Percentiles rank a stretch among this genome's conserved stretches.
phyloP scores from a whole-genome alignment of 148 eudicot species.

The Rhododendron vialii region DNA sequence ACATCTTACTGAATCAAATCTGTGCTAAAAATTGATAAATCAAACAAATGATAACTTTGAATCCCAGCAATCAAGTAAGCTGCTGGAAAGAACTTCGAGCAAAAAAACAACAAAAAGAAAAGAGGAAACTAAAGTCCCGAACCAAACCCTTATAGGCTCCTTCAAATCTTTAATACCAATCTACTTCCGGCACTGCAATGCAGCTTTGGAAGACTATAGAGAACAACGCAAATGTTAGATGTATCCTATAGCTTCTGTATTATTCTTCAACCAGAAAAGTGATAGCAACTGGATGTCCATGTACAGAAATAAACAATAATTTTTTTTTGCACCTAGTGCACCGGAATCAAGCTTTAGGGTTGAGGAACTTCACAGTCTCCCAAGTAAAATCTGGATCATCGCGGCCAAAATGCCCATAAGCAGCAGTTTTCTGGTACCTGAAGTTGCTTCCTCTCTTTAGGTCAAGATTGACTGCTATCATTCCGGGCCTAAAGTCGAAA shows the following conservation, averaged over 20 bases:
- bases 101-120: neutral
- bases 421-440: neutral
- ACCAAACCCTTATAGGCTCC: neutral
- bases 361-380: neutral
- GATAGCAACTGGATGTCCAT: too few relatives aligned
- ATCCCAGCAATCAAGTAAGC: neutral
- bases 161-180: neutral
- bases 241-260: too few relatives aligned
- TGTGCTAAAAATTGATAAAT: neutral
- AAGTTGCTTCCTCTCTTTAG: neutral
- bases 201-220: neutral
- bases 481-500: neutral
- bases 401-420: neutral
- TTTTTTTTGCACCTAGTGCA: too few relatives aligned
- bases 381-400: neutral
- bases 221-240: too few relatives aligned
- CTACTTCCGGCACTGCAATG: neutral
- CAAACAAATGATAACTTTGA: neutral
- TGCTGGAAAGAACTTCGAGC: neutral
- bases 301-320: neutral
- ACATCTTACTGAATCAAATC: neutral
- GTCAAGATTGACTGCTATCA: neutral
- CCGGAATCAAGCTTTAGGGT: neutral
- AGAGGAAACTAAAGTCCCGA: neutral
- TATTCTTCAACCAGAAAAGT: too few relatives aligned